phyloP scores from a whole-genome alignment of 345 rosid species.

The Gossypium longicalyx region DNA sequence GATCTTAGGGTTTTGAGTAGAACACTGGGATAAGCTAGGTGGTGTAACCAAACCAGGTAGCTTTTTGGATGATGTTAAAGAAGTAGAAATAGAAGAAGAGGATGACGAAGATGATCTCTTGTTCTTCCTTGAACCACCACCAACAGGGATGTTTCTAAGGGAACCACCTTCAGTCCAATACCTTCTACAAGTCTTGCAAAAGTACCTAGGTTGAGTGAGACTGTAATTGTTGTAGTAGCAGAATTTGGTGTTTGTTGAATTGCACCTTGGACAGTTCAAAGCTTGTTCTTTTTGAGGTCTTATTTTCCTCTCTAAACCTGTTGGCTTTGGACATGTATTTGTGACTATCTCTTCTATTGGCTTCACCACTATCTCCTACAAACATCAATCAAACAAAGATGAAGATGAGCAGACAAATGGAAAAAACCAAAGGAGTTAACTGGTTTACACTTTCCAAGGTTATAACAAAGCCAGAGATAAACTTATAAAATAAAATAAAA shows the following conservation, averaged over 20 bases:
- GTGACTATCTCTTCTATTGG: slow-evolving; percentile 82
- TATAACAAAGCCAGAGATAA: slow-evolving; percentile 19
- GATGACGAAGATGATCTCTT: slow-evolving; percentile 55
- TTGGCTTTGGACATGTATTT: slow-evolving; percentile 46
- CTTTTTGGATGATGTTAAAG: slow-evolving; percentile 40
- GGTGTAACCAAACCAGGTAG: slow-evolving; percentile 60
- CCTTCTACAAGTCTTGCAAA: slow-evolving; percentile 95
- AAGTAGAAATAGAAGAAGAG: slow-evolving; percentile 3
- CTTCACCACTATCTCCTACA: slow-evolving; percentile 83
- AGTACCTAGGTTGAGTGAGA: slow-evolving; percentile 92
- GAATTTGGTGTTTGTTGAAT: slow-evolving; percentile 90
- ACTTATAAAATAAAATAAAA: slow-evolving; percentile 7
- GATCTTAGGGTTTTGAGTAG: slow-evolving; percentile 52
- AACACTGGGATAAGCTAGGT: slow-evolving; percentile 26
- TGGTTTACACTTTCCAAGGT: slow-evolving; percentile 29
- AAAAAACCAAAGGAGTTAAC: slow-evolving; percentile 27
- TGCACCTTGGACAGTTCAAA: slow-evolving; percentile 94
- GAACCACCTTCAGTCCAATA: slow-evolving; percentile 99
- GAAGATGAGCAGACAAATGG: slow-evolving; percentile 28
- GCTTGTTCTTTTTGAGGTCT: slow-evolving; percentile 82
- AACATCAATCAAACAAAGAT: background rate
- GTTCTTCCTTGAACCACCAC: slow-evolving; percentile 97
- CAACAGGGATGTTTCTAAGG: slow-evolving; percentile 89
- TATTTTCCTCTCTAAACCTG: slow-evolving; percentile 51
- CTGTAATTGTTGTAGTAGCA: slow-evolving; percentile 99